A percentile compares a stretch with the other conserved stretches of the same genome.
These are phyloP conservation scores for Hemisphaericaspora nanyangensis DNA, from an alignment of 805 yeast genomes.

Conservation along the genomic window DNA sequence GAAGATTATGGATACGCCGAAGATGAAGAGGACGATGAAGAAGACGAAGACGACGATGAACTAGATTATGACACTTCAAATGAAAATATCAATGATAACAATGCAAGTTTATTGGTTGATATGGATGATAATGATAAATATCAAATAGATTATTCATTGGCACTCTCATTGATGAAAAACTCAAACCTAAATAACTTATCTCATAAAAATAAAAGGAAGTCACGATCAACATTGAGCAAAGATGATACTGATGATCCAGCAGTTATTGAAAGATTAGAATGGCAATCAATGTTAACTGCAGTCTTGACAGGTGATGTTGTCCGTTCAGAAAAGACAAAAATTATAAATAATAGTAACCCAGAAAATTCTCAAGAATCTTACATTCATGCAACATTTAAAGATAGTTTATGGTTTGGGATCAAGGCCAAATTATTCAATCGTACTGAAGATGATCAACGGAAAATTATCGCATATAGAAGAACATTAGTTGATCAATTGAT, in stretches of 20 bases:
- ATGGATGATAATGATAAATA: slow-evolving; percentile 39
- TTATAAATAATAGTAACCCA: slow-evolving; percentile 46
- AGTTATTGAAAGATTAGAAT: slow-evolving; percentile 77
- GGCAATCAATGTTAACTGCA: slow-evolving; percentile 91
- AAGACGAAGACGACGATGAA: background rate
- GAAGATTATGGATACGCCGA: slow-evolving; percentile 9
- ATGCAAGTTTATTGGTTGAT: slow-evolving; percentile 33
- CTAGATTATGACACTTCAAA: background rate
- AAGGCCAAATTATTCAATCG: slow-evolving; percentile 79
- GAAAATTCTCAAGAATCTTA: slow-evolving; percentile 43
- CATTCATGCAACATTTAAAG: slow-evolving; percentile 54
- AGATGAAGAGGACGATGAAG: slow-evolving; percentile 1
- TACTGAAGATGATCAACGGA: slow-evolving; percentile 71
- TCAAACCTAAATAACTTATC: slow-evolving; percentile 27
- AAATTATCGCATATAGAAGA: slow-evolving; percentile 64
- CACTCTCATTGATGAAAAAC: slow-evolving; percentile 31
- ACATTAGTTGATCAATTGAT: slow-evolving; percentile 69
- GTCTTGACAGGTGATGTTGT: slow-evolving; percentile 96
- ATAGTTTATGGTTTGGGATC: slow-evolving; percentile 83
- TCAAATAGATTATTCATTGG: slow-evolving; percentile 45
- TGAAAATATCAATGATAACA: slow-evolving; percentile 1
- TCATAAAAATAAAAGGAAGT: slow-evolving; percentile 27
- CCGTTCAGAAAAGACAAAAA: slow-evolving; percentile 78
- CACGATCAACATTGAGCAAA: slow-evolving; percentile 30
- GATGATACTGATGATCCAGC: slow-evolving; percentile 42